Evolutionary conservation across 108 stramenopile species (phyloP), one percentile per base, ranked within the genome.

Genomic region (Nitzschia palea): DNA sequence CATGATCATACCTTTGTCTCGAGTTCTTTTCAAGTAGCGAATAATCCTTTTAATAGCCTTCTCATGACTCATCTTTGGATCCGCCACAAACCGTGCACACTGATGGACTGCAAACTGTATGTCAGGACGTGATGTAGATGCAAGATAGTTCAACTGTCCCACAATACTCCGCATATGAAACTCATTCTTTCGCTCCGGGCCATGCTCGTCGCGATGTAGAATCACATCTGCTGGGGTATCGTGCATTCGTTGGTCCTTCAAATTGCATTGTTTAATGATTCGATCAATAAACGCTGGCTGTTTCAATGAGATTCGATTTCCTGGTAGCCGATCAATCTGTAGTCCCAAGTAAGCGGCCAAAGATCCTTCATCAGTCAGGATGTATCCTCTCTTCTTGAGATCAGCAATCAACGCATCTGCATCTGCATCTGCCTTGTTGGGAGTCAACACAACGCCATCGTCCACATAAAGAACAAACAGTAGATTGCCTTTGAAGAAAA

Each of bases 41-140:
- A 72, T 80, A 45, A 83, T 74, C 23, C 70, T 31, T 20, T 52
- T 51, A 6, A 83, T 30, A 0, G 79, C 79, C 50, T 68, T 15
- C 17, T 70, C 77, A 44, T 86, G 85, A 36, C 33, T 36, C 17
- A 31, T 32, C 20, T 63, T 61, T 15, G 77, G 69, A 26, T 22
- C 3, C 22, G 51, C 45, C 18, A 61, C 29, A 43, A 74, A 79
- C 3, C 73, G 18, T 1, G 72, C 77, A 36, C 45, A 47, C 57
- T 73, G 77, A 40, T 54, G 26, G 6, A 68, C 62, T 0, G 74
- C 74, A 61, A 68, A 62, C 4, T 35, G 48, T 23, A 74, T 70
- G 22, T 78, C 77, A 12, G 65, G 57, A 29, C 73, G 31, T 22
- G 77, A 59, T 25, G 74, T 44, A 4, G 44, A 23, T 9, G 48